Conservation (phyloP, 2,329 filamentous ascomycete genomes). For the Fusarium sp. region DNA sequence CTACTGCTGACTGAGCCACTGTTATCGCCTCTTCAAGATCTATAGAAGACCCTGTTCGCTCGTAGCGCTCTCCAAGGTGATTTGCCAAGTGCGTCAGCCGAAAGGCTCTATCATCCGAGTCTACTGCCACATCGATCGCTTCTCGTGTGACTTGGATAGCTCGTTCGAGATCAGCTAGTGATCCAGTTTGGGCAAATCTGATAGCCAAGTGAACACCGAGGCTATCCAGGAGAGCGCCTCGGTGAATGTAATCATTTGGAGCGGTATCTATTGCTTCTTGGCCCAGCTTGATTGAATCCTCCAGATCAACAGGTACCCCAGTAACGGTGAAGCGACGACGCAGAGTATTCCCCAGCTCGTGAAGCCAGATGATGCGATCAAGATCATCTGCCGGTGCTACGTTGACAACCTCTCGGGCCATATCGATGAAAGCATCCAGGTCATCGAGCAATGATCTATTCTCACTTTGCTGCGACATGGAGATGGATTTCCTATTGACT, state of each 20-base stretch:
- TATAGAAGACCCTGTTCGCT: background rate
- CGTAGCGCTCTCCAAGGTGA: background rate
- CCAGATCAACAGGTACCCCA: background rate
- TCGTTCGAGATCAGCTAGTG: background rate
- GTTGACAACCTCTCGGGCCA: background rate
- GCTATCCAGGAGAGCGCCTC: background rate
- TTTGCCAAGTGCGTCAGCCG: background rate
- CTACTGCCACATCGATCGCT: background rate
- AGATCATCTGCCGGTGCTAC: background rate
- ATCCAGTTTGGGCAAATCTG: background rate
- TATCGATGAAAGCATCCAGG: background rate
- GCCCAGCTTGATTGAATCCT: background rate
- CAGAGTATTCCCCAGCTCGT: background rate
- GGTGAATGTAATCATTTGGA: background rate
- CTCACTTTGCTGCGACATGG: background rate
- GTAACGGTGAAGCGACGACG: background rate
- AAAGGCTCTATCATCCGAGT: background rate
- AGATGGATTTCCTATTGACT: fast-evolving
- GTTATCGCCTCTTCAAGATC: background rate
- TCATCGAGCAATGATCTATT: fast-evolving
- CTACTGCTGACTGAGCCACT: background rate
- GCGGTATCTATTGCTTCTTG: background rate
- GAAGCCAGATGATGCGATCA: background rate
- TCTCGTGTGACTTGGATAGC: background rate
- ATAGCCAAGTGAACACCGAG: background rate